Evolutionary conservation across 2,329 filamentous ascomycete genomes (phyloP).

Genomic region (Pyrenophora tritici-repentis): DNA sequence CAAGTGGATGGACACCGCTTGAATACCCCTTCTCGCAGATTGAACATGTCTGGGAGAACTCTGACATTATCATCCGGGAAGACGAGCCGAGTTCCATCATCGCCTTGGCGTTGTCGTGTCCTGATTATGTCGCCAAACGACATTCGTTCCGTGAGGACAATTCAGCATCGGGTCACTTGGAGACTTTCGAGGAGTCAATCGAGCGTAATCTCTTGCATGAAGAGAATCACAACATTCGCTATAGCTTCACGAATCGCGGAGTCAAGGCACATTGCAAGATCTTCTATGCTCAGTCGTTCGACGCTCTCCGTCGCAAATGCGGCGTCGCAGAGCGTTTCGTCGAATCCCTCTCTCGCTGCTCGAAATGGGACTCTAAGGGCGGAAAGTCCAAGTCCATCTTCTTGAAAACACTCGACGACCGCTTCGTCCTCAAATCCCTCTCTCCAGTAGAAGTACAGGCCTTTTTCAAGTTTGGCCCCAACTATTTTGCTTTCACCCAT

Average conservation of each 20-base stretch:
- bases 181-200: conserved; percentile 68
- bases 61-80: conserved; percentile 94
- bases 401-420: conserved; percentile 92
- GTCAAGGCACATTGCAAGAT: conserved; percentile 98
- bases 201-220: conserved; percentile 83
- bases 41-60: conserved; percentile 96
- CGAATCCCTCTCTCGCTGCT: conserved; percentile 90
- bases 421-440: conserved; percentile 89
- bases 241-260: conserved; percentile 91
- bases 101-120: conserved; percentile 85
- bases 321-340: conserved; percentile 92
- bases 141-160: conserved; percentile 61
- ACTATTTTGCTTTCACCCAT: conserved; percentile 97
- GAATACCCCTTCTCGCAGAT: conserved; percentile 84
- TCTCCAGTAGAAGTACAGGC: conserved; percentile 90
- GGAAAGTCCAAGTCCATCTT: conserved; percentile 98
- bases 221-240: conserved; percentile 92
- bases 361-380: conserved; percentile 97
- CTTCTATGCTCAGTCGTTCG: conserved; percentile 97
- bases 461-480: conserved; percentile 92
- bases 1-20: conserved; percentile 88
- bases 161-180: conserved; percentile 18
- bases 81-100: conserved; percentile 97
- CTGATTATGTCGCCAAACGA: conserved; percentile 84
- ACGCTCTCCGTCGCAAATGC: conserved; percentile 89